These are phyloP conservation scores for Radiomyces spectabilis DNA, from an alignment of 192 early-diverging fungal species.

Conservation along the genomic window DNA sequence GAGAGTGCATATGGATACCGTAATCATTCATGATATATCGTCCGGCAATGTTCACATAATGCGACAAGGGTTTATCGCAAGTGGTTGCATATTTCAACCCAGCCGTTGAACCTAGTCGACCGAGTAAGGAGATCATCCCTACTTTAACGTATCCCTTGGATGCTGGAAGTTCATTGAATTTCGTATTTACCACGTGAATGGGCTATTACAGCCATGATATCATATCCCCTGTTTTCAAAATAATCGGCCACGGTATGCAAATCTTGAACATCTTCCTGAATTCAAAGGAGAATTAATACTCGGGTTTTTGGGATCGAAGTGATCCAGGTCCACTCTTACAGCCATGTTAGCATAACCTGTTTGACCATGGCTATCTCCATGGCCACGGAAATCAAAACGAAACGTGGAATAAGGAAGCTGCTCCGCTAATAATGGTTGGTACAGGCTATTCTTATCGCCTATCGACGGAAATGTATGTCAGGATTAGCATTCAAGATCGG, in stretches of 20 bases:
- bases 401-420: constrained; percentile 23
- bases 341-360: constrained; percentile 16
- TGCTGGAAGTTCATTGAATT: not conserved
- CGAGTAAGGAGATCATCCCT: not conserved
- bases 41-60: constrained; percentile 22
- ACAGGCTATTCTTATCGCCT: constrained; percentile 34
- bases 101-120: constrained; percentile 13
- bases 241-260: constrained; percentile 13
- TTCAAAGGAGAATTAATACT: not conserved
- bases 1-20: not conserved
- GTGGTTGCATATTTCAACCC: constrained; percentile 26
- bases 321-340: constrained; percentile 5
- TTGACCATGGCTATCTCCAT: constrained; percentile 26
- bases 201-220: constrained; percentile 22
- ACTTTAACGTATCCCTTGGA: not conserved
- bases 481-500: not conserved
- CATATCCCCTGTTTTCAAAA: constrained; percentile 22
- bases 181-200: constrained; percentile 27
- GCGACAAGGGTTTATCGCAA: constrained; percentile 19
- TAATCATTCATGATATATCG: constrained; percentile 16
- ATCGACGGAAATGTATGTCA: not conserved
- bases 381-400: constrained; percentile 32
- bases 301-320: not conserved
- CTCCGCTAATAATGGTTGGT: constrained; percentile 23
- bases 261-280: constrained; percentile 22